Percentiles rank a stretch among this genome's conserved stretches.
phyloP scores from a whole-genome alignment of 192 early-diverging fungal genomes.

The Lobosporangium transversale region DNA sequence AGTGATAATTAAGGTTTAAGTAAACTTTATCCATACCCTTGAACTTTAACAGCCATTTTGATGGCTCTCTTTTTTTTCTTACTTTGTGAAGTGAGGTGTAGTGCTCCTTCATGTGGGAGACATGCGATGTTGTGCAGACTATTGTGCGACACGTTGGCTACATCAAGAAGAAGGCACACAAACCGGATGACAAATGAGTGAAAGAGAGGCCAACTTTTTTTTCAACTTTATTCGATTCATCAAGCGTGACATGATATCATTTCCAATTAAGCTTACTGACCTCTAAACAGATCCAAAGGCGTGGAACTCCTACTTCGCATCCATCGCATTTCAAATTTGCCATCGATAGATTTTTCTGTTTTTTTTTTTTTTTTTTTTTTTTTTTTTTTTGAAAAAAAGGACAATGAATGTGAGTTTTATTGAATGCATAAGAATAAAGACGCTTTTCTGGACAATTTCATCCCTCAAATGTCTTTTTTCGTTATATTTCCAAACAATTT shows the following conservation, averaged over 20 bases:
- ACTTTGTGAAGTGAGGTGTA: constrained; percentile 45
- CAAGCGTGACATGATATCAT: too few species aligned
- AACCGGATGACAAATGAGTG: background rate
- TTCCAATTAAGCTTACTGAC: too few species aligned
- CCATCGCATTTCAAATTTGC: constrained; percentile 45
- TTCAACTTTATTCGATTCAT: background rate
- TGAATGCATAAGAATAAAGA: too few species aligned
- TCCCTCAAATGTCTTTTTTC: too few species aligned
- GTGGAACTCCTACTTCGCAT: constrained; percentile 45
- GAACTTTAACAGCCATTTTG: too few species aligned
- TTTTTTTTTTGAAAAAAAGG: too few species aligned
- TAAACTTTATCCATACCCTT: background rate
- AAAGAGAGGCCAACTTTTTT: too few species aligned
- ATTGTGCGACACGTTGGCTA: constrained; percentile 41
- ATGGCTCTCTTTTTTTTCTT: too few species aligned
- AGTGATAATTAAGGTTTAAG: background rate
- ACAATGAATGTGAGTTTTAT: background rate
- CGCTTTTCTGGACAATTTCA: too few species aligned
- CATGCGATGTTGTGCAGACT: constrained; percentile 38
- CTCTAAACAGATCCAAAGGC: constrained; percentile 54
- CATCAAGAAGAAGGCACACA: background rate
- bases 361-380: too few species aligned
- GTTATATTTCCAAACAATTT: too few species aligned
- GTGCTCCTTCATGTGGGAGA: constrained; percentile 50
- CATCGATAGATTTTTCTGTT: constrained; percentile 39